Conservation (phyloP, 2,329 filamentous ascomycete genomes). For the Sordariomycetes sp. region DNA sequence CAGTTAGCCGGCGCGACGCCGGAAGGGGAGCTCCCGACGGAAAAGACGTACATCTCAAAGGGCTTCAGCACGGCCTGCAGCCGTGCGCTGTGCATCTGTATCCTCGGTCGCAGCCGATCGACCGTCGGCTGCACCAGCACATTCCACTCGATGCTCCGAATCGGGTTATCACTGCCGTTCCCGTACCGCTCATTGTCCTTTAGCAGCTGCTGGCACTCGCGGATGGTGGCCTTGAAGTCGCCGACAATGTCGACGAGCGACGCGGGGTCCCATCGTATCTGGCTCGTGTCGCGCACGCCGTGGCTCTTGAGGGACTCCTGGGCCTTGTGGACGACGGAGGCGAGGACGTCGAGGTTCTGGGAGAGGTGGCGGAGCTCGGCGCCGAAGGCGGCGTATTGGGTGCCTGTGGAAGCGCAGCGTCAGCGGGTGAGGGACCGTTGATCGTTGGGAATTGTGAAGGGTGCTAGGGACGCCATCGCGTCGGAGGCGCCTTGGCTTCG, state of each 20-base stretch:
- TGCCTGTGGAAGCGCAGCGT: conserved; percentile 4
- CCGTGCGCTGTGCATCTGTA: conserved; percentile 20
- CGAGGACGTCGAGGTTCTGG: conserved; percentile 17
- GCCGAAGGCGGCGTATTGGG: conserved; percentile 19
- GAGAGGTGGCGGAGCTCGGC: conserved; percentile 16
- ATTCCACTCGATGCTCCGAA: conserved; percentile 22
- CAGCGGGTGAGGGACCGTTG: background rate
- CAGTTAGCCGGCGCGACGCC: background rate
- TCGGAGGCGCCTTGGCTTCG: background rate
- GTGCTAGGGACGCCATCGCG: too few species aligned
- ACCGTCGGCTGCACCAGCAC: conserved; percentile 17
- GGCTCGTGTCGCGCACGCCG: conserved; percentile 3
- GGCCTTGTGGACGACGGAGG: conserved; percentile 14
- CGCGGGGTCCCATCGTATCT: conserved; percentile 9
- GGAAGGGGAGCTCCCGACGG: background rate
- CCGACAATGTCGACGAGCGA: conserved; percentile 15
- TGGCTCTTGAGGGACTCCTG: conserved; percentile 13
- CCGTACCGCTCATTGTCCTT: conserved; percentile 15
- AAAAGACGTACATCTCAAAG: conserved; percentile 18
- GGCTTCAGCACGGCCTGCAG: conserved; percentile 18
- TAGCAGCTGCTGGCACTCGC: conserved; percentile 17
- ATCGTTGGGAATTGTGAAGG: background rate
- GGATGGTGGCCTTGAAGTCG: conserved; percentile 16
- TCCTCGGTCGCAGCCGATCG: conserved; percentile 16
- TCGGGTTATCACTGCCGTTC: conserved; percentile 10